Conservation (phyloP, 306 rosid species). For the Phaseolus lunatus region DNA sequence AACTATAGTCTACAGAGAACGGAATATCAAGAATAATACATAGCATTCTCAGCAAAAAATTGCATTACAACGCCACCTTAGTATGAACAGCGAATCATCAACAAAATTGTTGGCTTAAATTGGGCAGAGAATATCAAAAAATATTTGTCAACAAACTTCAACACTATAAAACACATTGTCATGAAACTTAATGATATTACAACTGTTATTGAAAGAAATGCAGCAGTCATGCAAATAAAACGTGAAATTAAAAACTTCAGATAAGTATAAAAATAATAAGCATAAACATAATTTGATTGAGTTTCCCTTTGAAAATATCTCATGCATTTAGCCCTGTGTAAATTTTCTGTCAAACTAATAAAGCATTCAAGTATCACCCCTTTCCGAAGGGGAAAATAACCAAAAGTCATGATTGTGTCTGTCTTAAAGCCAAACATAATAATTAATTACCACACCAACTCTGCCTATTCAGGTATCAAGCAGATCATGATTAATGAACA, state of each 20-base stretch:
- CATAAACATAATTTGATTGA: not conserved
- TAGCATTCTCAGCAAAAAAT: not conserved
- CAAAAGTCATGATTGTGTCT: not conserved
- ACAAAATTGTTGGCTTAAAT: not conserved
- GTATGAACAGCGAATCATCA: not conserved
- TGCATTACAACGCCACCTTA: not conserved
- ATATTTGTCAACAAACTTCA: not conserved
- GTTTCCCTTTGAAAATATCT: not conserved
- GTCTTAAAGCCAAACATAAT: slow-evolving; percentile 25
- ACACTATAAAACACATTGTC: slow-evolving; percentile 19
- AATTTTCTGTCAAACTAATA: not conserved
- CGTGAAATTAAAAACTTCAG: slow-evolving; percentile 10
- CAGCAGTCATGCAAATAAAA: not conserved
- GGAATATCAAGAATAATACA: slow-evolving; percentile 16
- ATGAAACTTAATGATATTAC: not conserved
- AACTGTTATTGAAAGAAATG: not conserved
- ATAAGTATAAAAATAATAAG: not conserved
- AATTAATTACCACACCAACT: slow-evolving; percentile 11
- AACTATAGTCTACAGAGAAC: not conserved
- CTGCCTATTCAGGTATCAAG: slow-evolving; percentile 5
- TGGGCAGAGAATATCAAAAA: slow-evolving; percentile 14
- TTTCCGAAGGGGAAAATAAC: not conserved
- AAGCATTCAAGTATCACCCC: not conserved
- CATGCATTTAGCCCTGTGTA: not conserved
- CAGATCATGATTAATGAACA: slow-evolving; percentile 17